Evolutionary conservation across 805 yeast genomes (phyloP).

Genomic region (Teunomyces aglyptinius): DNA sequence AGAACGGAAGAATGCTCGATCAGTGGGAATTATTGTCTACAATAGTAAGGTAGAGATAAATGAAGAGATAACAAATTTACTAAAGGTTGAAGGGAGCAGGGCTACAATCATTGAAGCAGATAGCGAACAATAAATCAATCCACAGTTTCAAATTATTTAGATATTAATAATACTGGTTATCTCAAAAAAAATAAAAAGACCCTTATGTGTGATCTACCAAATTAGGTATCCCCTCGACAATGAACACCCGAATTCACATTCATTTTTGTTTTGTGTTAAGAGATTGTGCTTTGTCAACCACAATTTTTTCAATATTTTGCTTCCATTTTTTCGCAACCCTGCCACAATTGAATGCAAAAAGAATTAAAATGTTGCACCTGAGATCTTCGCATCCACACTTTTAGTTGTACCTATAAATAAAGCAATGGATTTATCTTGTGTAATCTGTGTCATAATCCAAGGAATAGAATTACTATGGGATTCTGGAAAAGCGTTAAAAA

Average conservation of each 20-base stretch:
- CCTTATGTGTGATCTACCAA: no score
- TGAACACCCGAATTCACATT: no score
- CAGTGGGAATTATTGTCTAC: conserved; percentile 20
- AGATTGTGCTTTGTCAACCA: background rate
- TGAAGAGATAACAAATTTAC: background rate
- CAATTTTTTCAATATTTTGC: background rate
- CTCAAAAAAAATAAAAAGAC: no score
- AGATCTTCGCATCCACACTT: background rate
- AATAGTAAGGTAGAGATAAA: conserved; percentile 7
- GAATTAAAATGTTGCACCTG: background rate
- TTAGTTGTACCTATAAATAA: background rate
- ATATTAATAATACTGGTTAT: background rate
- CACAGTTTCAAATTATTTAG: background rate
- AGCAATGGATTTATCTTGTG: background rate
- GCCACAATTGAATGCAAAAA: conserved; percentile 5
- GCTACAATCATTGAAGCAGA: background rate
- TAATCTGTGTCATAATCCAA: background rate
- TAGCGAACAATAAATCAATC: background rate
- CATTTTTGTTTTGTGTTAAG: no score
- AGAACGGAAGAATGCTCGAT: conserved; percentile 16
- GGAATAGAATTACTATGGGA: no score
- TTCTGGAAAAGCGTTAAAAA: background rate
- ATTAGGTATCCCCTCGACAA: no score
- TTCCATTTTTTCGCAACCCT: background rate
- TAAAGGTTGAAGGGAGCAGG: background rate